Percentiles rank a stretch among this genome's conserved stretches.
These are phyloP conservation scores for Botrytis sinoallii DNA, from an alignment of 2,329 filamentous ascomycete genomes.

Conservation along the genomic window DNA sequence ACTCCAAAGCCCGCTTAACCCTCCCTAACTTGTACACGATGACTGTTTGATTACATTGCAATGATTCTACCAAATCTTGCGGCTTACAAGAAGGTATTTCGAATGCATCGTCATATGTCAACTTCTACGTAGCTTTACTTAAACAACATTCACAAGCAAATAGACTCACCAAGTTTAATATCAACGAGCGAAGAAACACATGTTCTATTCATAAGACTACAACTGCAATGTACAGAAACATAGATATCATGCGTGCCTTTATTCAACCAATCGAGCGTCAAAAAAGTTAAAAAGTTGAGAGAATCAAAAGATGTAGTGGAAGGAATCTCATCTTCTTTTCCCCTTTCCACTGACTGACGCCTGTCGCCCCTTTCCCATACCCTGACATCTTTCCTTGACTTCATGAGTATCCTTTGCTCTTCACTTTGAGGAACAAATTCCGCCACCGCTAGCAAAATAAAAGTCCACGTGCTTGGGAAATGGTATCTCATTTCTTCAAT, in stretches of 20 bases:
- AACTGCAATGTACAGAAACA: conserved; percentile 33
- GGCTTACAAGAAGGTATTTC: background rate
- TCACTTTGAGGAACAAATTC: conserved; percentile 13
- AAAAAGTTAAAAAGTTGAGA: conserved; percentile 14
- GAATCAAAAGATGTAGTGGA: conserved; percentile 11
- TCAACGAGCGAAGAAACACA: conserved; percentile 21
- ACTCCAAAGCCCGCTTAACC: background rate
- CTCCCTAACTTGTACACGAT: background rate
- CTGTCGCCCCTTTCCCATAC: conserved; percentile 6
- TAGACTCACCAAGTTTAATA: background rate
- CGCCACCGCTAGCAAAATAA: conserved; percentile 1
- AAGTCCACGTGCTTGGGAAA: conserved; percentile 12
- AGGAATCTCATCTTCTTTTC: conserved; percentile 1
- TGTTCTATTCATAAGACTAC: conserved; percentile 35
- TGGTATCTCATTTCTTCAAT: conserved; percentile 13
- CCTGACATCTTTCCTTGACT: conserved; percentile 3
- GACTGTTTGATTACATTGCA: too few species aligned
- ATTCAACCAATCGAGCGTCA: conserved; percentile 23
- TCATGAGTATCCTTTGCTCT: conserved; percentile 7
- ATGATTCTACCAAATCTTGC: background rate
- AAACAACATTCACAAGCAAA: background rate
- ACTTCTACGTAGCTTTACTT: background rate
- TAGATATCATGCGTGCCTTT: conserved; percentile 20
- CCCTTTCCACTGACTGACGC: conserved; percentile 2
- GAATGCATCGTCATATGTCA: background rate